phyloP scores from a whole-genome alignment of 176 grass and related monocot genomes.

The Hsuehochloa calcarea region DNA sequence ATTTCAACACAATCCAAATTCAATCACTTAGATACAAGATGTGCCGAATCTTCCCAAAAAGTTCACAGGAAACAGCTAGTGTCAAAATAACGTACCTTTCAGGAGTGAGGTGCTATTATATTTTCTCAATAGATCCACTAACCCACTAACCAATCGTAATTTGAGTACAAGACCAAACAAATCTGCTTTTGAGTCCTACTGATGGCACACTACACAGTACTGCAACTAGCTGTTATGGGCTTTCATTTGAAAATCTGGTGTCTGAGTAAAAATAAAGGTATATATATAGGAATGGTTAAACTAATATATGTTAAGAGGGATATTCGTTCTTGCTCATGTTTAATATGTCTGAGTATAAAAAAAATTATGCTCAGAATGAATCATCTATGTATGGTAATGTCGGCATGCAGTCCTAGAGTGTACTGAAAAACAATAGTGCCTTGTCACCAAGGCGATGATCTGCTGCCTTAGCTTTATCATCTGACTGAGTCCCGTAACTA shows the following conservation, averaged over 20 bases:
- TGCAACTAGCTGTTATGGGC: not conserved
- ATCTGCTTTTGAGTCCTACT: conserved; percentile 7
- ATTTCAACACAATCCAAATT: conserved; percentile 25
- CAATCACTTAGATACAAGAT: not conserved
- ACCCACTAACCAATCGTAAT: not conserved
- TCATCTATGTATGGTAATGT: not conserved
- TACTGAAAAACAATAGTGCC: not conserved
- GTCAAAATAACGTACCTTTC: conserved; percentile 1
- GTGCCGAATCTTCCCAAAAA: conserved; percentile 25
- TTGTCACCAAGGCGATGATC: not conserved
- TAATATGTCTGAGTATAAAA: not conserved
- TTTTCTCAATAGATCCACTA: conserved; percentile 29
- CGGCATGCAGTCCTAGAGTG: not conserved
- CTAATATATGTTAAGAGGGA: not conserved
- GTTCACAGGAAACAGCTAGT: conserved; percentile 5
- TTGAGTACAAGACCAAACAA: not conserved
- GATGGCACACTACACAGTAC: not conserved
- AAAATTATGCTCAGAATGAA: not conserved
- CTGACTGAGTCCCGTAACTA: not conserved
- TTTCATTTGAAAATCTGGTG: not conserved
- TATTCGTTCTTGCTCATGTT: not conserved
- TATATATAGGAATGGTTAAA: not conserved
- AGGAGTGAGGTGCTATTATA: conserved; percentile 5
- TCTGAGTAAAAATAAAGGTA: conserved; percentile 4
- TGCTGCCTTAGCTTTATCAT: not conserved